phyloP scores from a whole-genome alignment of 257 asterid species.

The Scutellaria galericulata region DNA sequence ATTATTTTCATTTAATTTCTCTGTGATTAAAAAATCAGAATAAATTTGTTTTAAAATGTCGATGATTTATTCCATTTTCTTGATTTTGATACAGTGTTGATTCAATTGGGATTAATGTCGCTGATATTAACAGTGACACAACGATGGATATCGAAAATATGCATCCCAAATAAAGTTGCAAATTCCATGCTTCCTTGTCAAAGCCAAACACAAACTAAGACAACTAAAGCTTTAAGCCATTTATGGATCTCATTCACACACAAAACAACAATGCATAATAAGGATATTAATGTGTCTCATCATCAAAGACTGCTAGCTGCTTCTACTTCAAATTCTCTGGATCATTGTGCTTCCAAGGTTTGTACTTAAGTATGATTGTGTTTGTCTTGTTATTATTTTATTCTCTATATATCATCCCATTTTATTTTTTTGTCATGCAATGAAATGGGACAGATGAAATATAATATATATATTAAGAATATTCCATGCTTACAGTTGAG shows the following conservation, averaged over 20 bases:
- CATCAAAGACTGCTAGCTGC: constrained; percentile 44
- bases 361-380: neutral
- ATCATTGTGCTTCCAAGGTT: constrained; percentile 69
- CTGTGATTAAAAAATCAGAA: too few relatives aligned
- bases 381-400: neutral
- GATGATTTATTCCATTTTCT: too few relatives aligned
- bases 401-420: neutral
- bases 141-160: constrained; percentile 57
- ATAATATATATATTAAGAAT: too few relatives aligned
- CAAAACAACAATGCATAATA: neutral
- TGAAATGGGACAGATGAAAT: too few relatives aligned
- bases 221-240: constrained; percentile 34
- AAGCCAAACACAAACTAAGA: constrained; percentile 12
- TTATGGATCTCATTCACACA: constrained; percentile 19
- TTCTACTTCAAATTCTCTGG: constrained; percentile 39
- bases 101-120: constrained; percentile 82
- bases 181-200: constrained; percentile 71
- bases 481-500: too few relatives aligned
- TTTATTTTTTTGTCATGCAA: too few relatives aligned
- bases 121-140: constrained; percentile 62
- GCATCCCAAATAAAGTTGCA: constrained; percentile 57
- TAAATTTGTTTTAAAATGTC: too few relatives aligned
- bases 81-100: constrained; percentile 54
- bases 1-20: too few relatives aligned
- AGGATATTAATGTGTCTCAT: neutral